These are phyloP conservation scores for Taxillus chinensis DNA, from an alignment of 164 flowering plant species.

Conservation along the genomic window DNA sequence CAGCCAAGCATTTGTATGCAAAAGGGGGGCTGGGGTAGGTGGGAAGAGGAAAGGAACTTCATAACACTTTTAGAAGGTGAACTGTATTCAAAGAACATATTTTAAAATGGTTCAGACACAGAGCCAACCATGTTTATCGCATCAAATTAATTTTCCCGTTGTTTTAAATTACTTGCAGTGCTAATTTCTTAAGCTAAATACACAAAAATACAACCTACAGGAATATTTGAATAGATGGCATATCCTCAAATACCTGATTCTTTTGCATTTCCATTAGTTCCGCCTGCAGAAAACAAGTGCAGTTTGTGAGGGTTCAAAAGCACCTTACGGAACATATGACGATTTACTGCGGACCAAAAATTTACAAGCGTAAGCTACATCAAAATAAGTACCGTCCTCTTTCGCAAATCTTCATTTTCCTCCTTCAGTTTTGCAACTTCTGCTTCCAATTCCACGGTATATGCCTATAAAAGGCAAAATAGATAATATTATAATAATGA, in stretches of 20 bases:
- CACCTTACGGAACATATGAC: neutral
- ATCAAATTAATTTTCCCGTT: neutral
- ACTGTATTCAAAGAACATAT: neutral
- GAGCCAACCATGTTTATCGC: neutral
- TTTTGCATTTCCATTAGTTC: constrained; percentile 64
- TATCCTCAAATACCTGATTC: constrained; percentile 47
- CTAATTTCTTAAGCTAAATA: neutral
- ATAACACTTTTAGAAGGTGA: neutral
- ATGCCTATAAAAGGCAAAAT: constrained; percentile 46
- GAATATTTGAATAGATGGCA: neutral
- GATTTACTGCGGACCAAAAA: neutral
- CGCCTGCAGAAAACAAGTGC: constrained; percentile 38
- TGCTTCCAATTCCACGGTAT: constrained; percentile 88
- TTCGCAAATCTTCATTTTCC: constrained; percentile 58
- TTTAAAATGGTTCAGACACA: neutral
- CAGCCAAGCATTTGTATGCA: too few relatives aligned
- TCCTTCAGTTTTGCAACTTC: constrained; percentile 85
- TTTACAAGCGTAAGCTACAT: neutral
- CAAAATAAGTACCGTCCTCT: constrained; percentile 51
- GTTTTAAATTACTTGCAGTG: neutral
- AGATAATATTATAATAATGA: neutral
- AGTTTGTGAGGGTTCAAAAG: neutral
- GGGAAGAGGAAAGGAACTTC: neutral
- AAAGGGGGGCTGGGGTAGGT: too few relatives aligned
- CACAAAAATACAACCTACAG: neutral